phyloP scores from a whole-genome alignment of 2,329 filamentous ascomycete species.

The Claviceps monticola region DNA sequence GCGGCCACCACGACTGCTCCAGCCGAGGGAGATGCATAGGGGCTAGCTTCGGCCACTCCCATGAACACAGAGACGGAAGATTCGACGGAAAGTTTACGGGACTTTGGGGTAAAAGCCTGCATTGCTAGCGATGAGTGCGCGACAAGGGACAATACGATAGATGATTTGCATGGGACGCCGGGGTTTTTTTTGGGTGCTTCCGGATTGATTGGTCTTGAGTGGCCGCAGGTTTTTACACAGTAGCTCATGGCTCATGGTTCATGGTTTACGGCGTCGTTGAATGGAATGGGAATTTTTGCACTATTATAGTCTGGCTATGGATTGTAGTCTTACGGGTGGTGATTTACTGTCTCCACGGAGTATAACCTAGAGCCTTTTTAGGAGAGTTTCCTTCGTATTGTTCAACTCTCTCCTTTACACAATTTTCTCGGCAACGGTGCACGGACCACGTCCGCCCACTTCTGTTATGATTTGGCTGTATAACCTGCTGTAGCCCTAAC shows the following conservation, averaged over 20 bases:
- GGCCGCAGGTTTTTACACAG: neutral
- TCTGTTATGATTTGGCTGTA: no score
- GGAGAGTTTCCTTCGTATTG: no score
- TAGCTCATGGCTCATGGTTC: neutral
- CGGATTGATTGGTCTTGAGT: neutral
- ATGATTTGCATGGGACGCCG: neutral
- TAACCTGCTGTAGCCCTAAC: no score
- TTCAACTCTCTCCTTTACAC: no score
- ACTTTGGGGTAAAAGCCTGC: neutral
- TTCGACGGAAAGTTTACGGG: neutral
- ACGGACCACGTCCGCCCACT: no score
- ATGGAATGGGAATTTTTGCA: neutral
- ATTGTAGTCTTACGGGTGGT: no score
- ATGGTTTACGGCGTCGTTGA: neutral
- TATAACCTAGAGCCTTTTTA: no score
- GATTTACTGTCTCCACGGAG: no score
- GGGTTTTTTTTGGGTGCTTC: neutral
- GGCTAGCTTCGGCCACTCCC: slow-evolving; percentile 1
- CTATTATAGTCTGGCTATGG: no score
- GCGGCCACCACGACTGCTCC: neutral
- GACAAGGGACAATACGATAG: neutral
- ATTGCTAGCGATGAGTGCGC: neutral
- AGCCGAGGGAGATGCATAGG: slow-evolving; percentile 10
- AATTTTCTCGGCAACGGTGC: no score
- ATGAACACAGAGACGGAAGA: neutral